phyloP scores from a whole-genome alignment of 176 grass and related monocot genomes.

The Ensete glaucum region DNA sequence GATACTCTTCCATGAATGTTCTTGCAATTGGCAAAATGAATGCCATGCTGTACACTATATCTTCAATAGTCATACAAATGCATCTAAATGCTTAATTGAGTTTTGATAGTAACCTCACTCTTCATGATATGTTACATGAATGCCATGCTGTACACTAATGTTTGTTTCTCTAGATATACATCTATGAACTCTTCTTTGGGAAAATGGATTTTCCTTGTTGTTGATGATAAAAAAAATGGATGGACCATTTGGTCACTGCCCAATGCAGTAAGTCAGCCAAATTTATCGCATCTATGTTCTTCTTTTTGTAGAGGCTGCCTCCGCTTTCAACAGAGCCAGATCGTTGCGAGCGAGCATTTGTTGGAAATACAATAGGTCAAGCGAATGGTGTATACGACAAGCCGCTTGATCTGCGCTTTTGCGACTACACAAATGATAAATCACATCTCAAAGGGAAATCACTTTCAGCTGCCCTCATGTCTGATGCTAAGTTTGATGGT shows the following conservation, averaged over 20 bases:
- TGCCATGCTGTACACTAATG: not conserved
- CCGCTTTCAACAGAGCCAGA: constrained; percentile 81
- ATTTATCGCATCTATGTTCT: not conserved
- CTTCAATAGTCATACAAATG: not conserved
- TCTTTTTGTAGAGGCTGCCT: constrained; percentile 68
- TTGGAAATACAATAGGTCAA: constrained; percentile 93
- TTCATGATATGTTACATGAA: not conserved
- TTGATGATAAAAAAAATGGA: not conserved
- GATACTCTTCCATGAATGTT: too few species aligned
- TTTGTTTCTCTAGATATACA: not conserved
- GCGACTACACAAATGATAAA: constrained; percentile 72
- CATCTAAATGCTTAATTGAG: not conserved
- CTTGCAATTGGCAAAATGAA: not conserved
- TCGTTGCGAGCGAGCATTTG: constrained; percentile 74
- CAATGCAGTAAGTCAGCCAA: not conserved
- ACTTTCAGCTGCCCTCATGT: constrained; percentile 71
- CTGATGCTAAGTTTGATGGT: constrained; percentile 74
- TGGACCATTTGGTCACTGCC: not conserved
- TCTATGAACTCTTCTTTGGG: not conserved
- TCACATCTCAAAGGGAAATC: constrained; percentile 79
- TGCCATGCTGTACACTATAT: not conserved
- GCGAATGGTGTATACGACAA: constrained; percentile 98
- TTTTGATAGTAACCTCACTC: not conserved
- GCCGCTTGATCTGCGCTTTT: constrained; percentile 78
- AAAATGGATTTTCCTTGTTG: not conserved